Evolutionary conservation across 1,284 basidiomycete species (phyloP).

Genomic region (Peniophora sp.): DNA sequence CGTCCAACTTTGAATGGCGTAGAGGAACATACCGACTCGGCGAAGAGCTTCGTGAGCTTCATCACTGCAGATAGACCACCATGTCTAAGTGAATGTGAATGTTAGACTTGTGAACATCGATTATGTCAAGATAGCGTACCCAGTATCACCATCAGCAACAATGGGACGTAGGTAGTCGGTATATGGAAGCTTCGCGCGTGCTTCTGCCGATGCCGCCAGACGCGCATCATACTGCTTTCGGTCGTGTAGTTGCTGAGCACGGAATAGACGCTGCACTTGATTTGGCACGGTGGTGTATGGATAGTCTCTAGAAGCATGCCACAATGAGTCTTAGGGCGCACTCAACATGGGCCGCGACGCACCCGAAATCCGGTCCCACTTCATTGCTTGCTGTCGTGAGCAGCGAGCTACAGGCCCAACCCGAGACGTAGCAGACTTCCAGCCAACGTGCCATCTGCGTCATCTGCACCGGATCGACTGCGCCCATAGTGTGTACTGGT

Average conservation of each 20-base stretch:
- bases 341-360: conserved; percentile 17
- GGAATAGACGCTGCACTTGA: conserved; percentile 81
- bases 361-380: conserved; percentile 97
- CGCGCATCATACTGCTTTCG: conserved; percentile 85
- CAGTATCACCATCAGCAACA: conserved; percentile 91
- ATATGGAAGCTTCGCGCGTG: conserved; percentile 61
- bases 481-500: conserved; percentile 83
- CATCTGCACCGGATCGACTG: conserved; percentile 90
- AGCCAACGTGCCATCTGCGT: conserved; percentile 96
- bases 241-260: conserved; percentile 82
- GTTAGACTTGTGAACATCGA: not conserved
- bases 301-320: conserved; percentile 55
- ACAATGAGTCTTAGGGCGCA: not conserved
- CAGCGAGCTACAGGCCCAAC: conserved; percentile 87
- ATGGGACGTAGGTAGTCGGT: conserved; percentile 91
- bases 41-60: conserved; percentile 92
- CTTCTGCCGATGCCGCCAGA: conserved; percentile 55
- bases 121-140: conserved; percentile 40
- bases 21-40: conserved; percentile 59
- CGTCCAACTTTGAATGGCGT: not conserved
- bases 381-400: conserved; percentile 90
- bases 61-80: conserved; percentile 93
- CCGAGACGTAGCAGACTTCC: conserved; percentile 93
- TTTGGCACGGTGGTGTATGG: conserved; percentile 94
- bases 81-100: conserved; percentile 48